Evolutionary conservation across 192 early-diverging fungal genomes (phyloP), one percentile per base, ranked within the genome.

Genomic region (Jimgerdemannia flammicorona): DNA sequence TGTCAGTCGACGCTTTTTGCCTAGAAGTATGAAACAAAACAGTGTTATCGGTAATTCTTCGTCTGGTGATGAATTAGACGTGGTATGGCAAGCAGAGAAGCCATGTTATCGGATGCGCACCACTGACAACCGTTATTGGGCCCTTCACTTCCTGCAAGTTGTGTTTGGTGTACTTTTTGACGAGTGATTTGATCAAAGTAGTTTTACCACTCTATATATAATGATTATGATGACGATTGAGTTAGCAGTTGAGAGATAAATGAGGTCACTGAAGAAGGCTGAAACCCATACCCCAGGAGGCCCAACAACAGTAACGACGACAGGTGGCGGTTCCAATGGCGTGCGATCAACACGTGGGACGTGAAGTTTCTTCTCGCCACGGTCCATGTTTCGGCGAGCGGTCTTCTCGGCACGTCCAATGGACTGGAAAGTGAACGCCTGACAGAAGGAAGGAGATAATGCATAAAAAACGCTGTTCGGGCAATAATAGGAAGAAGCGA

Each of bases 121-220:
- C 95, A 81, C 92, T 94, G 42, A 99, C 96, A 41, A 99, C 96
- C 0, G 98, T 99, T 69, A 99, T 93, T 29, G 98, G 98, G 6
- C 98, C 98, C 71, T 95, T 93, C 77, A 98, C 92, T 66, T 97
- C 95, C 4, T 85, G 83, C 73, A 98, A 79, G 71, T 92, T 95
- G 80, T 98, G 94, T 84, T 97, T 97, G 29, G 97, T 96, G 85
- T 93, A 99, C 70, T 93, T 86, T 76, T 97, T 96, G 43, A 99
- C 95, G 29, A 99, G 90, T 9, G 96, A 98, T 69, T 92, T 93
- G 80, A 99, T 97, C 74, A 98, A 81, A n/a, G 98, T 99, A 17
- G 96, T 94, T 81, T 99, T 99, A 74, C 98, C 98, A 68, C 89
- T 90, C 93, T 95, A 75, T 66, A 69, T 29, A 29, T 29, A 29